A percentile compares a stretch with the other conserved stretches of the same genome.
These are phyloP conservation scores for Asterophora parasitica DNA, from an alignment of 768 basidiomycete species.

Conservation along the genomic window DNA sequence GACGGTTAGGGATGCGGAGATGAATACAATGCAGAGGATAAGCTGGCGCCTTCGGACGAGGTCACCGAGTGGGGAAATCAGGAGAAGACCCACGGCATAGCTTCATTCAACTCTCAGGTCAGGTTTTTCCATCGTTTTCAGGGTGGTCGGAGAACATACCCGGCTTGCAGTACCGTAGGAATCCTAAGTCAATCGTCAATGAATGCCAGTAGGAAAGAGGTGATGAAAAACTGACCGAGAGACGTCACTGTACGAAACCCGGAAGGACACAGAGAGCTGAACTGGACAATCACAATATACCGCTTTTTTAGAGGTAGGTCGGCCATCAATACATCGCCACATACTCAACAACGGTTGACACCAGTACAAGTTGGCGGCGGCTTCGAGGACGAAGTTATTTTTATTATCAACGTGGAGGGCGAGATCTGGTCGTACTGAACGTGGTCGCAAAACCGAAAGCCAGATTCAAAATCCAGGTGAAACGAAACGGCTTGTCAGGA, in stretches of 20 bases:
- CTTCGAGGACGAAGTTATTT: constrained; percentile 25
- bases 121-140: background rate
- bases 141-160: constrained; percentile 31
- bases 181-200: constrained; percentile 36
- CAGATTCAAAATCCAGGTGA: constrained; percentile 46
- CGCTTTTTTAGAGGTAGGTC: too few species aligned
- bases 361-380: constrained; percentile 77
- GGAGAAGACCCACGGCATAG: constrained; percentile 66
- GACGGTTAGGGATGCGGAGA: constrained; percentile 58
- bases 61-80: constrained; percentile 82
- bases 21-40: constrained; percentile 51
- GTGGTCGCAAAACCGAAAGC: constrained; percentile 63
- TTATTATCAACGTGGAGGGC: background rate
- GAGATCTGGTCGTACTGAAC: constrained; percentile 29
- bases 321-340: constrained; percentile 14
- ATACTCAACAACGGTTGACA: constrained; percentile 75
- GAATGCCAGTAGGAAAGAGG: constrained; percentile 15
- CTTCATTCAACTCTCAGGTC: constrained; percentile 27
- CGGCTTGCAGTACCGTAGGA: constrained; percentile 64
- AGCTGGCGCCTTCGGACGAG: constrained; percentile 75
- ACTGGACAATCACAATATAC: constrained; percentile 18
- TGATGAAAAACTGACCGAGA: constrained; percentile 26
- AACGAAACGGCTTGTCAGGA: constrained; percentile 45
- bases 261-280: constrained; percentile 34
- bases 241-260: constrained; percentile 34